These are phyloP conservation scores for Phytophthora pinifolia DNA, from an alignment of 352 stramenopile species.

Conservation along the genomic window DNA sequence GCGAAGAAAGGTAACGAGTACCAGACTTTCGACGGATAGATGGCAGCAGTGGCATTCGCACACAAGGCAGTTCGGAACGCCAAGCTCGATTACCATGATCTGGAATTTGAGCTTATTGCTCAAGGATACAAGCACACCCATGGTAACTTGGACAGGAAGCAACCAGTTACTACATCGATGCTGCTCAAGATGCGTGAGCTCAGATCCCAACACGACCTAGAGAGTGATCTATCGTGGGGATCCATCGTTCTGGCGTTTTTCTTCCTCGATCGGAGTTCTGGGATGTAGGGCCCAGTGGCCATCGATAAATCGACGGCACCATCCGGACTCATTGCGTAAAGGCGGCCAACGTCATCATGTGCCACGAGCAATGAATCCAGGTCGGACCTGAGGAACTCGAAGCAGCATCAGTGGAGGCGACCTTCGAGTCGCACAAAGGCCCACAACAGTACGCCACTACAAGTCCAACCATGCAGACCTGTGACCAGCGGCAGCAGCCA, in stretches of 20 bases:
- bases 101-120: slow-evolving; percentile 31
- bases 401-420: slow-evolving; percentile 5
- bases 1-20: slow-evolving; percentile 19
- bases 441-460: slow-evolving; percentile 16
- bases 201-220: background rate
- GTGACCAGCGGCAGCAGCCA: slow-evolving; percentile 21
- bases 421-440: slow-evolving; percentile 17
- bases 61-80: slow-evolving; percentile 21
- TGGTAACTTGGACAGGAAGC: slow-evolving; percentile 30
- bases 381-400: slow-evolving; percentile 1
- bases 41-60: slow-evolving; percentile 19
- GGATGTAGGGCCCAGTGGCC: slow-evolving; percentile 19
- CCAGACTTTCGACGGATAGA: no score
- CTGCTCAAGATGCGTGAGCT: slow-evolving; percentile 29
- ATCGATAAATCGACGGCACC: background rate
- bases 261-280: slow-evolving; percentile 23
- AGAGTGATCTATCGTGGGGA: background rate
- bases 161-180: slow-evolving; percentile 36
- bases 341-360: slow-evolving; percentile 1
- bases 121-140: slow-evolving; percentile 23
- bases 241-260: slow-evolving; percentile 8
- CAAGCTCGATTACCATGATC: no score
- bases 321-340: slow-evolving; percentile 9
- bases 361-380: background rate
- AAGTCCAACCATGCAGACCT: slow-evolving; percentile 7